These are phyloP conservation scores for Chalciporus pseudorubinellus DNA, from an alignment of 768 basidiomycete genomes.

Conservation along the genomic window DNA sequence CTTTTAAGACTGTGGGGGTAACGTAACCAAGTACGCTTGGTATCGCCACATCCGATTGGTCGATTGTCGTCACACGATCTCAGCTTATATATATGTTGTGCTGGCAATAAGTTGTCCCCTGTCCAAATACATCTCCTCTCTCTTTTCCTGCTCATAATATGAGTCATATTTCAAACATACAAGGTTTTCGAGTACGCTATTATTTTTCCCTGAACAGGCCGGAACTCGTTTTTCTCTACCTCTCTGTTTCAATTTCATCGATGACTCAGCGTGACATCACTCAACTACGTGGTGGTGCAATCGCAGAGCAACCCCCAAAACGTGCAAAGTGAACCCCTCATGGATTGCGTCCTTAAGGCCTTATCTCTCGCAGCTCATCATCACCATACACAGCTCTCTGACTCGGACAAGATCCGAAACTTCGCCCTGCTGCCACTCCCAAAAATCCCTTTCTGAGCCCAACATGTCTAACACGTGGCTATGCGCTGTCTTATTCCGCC, in stretches of 20 bases:
- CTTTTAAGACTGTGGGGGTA: conserved; percentile 15
- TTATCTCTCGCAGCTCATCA: too few species aligned
- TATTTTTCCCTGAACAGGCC: background rate
- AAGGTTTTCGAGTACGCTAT: background rate
- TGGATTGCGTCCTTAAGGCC: too few species aligned
- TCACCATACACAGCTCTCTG: too few species aligned
- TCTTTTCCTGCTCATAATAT: background rate
- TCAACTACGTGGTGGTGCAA: too few species aligned
- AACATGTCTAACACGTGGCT: too few species aligned
- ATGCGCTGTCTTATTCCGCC: too few species aligned
- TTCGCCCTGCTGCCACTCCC: too few species aligned
- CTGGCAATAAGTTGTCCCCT: conserved; percentile 10
- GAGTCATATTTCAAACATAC: background rate
- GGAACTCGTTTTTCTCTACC: background rate
- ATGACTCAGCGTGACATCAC: too few species aligned
- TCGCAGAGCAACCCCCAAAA: too few species aligned
- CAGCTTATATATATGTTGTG: conserved; percentile 9
- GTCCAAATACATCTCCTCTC: conserved; percentile 1
- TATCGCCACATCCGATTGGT: conserved; percentile 16
- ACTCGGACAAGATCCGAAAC: too few species aligned
- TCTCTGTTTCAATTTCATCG: background rate
- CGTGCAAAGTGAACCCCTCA: too few species aligned
- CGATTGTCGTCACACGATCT: conserved; percentile 16
- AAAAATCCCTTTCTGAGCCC: too few species aligned
- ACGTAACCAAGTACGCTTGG: conserved; percentile 19